A percentile compares a stretch with the other conserved stretches of the same genome.
These are phyloP conservation scores for Acrasis kona DNA, from an alignment of 78 protist species.

Conservation along the genomic window DNA sequence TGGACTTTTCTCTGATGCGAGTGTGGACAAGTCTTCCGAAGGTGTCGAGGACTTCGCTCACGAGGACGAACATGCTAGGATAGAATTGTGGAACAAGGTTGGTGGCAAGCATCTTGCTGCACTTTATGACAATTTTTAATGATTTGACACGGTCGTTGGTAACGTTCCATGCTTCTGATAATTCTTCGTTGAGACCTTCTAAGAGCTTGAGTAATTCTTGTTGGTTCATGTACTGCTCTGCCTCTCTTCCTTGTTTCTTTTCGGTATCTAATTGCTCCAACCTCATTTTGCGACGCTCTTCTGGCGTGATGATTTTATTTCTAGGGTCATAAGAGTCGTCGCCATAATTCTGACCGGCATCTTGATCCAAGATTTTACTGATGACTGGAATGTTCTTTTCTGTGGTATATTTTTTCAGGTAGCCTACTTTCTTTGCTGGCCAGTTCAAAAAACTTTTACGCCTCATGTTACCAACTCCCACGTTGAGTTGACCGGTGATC, in stretches of 20 bases:
- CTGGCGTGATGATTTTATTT: not conserved
- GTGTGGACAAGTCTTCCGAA: conserved; percentile 81
- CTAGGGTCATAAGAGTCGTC: not conserved
- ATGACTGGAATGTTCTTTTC: not conserved
- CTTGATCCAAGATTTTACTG: not conserved
- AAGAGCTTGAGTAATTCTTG: not conserved
- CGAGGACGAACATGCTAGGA: conserved; percentile 79
- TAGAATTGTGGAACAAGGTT: conserved; percentile 58
- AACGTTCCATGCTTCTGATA: not conserved
- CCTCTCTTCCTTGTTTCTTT: no score
- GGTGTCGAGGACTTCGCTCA: conserved; percentile 78
- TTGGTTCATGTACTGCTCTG: not conserved
- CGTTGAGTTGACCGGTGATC: no score
- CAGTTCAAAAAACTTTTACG: not conserved
- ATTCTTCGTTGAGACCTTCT: not conserved
- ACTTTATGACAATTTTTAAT: conserved; percentile 19
- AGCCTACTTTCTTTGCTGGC: not conserved
- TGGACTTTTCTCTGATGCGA: conserved; percentile 11
- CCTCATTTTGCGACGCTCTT: not conserved
- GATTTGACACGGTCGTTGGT: not conserved
- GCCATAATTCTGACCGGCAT: not conserved
- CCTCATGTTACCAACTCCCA: no score
- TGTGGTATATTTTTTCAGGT: not conserved
- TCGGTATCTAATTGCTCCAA: not conserved
- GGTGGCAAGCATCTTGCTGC: conserved; percentile 51